Evolutionary conservation across 2,329 filamentous ascomycete species (phyloP).

Genomic region (Orbilia oligospora): DNA sequence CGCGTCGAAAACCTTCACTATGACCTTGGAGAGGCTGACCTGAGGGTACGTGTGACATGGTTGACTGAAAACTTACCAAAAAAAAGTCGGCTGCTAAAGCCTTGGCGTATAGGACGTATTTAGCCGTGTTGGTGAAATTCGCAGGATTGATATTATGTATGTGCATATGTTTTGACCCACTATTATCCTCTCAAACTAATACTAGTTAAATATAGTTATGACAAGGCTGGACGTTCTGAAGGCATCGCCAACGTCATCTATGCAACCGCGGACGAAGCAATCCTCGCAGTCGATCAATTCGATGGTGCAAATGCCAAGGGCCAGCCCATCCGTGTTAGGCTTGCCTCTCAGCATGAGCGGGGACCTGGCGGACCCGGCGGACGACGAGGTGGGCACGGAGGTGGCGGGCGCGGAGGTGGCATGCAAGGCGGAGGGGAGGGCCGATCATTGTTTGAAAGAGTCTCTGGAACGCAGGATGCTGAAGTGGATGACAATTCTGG

Average conservation of each 20-base stretch:
- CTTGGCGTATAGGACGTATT: constrained; percentile 51
- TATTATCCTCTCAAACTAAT: constrained; percentile 50
- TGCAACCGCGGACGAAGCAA: constrained; percentile 78
- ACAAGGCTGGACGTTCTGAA: constrained; percentile 88
- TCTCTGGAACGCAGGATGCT: constrained; percentile 70
- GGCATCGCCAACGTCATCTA: constrained; percentile 89
- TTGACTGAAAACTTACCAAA: neutral
- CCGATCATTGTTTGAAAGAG: constrained; percentile 78
- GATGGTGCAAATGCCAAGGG: constrained; percentile 92
- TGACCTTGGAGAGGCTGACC: constrained; percentile 78
- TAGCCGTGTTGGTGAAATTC: constrained; percentile 55
- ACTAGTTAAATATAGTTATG: constrained; percentile 72
- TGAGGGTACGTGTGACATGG: constrained; percentile 20
- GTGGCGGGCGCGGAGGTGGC: constrained; percentile 67
- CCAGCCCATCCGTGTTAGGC: constrained; percentile 70
- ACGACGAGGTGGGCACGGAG: constrained; percentile 70
- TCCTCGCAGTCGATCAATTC: constrained; percentile 81
- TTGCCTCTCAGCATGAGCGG: constrained; percentile 62
- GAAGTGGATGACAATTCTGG: constrained; percentile 65
- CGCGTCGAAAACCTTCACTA: constrained; percentile 93
- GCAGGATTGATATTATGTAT: constrained; percentile 56
- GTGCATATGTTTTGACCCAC: neutral
- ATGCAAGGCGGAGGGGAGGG: constrained; percentile 71
- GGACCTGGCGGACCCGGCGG: constrained; percentile 67
- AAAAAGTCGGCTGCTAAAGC: neutral